Evolutionary conservation across 163 green algal genomes (phyloP).

Genomic region (Scenedesmus sp.): DNA sequence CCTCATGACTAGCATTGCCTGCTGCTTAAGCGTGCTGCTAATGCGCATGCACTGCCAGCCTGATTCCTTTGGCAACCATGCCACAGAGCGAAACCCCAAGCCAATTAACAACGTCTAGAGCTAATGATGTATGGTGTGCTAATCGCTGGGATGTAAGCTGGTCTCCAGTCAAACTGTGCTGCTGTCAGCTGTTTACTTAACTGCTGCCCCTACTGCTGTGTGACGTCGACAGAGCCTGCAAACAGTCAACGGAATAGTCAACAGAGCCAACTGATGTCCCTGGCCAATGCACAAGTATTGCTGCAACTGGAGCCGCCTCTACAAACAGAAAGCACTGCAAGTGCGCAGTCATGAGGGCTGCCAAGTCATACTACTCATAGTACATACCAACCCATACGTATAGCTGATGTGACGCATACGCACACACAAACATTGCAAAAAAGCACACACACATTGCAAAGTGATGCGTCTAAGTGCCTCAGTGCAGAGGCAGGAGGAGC

Average conservation of each 20-base stretch:
- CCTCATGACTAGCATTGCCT: no score
- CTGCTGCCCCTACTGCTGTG: background rate
- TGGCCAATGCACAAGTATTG: background rate
- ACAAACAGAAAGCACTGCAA: no score
- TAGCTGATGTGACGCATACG: background rate
- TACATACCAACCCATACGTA: background rate
- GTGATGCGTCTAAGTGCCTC: background rate
- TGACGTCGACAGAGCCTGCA: no score
- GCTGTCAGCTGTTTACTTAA: background rate
- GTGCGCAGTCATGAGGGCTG: background rate
- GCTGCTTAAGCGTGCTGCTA: no score
- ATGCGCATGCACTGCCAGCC: no score
- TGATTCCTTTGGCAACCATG: no score
- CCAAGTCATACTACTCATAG: background rate
- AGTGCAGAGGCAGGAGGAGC: background rate
- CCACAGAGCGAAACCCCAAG: no score
- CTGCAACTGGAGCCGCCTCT: no score
- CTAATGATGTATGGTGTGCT: no score
- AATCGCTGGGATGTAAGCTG: background rate
- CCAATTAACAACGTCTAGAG: no score
- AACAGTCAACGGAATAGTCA: no score
- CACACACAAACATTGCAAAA: background rate
- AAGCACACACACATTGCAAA: background rate
- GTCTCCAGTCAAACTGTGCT: background rate
- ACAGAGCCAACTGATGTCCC: no score